Base-by-base conservation (phyloP, 805 yeast species). In the Candida ovalis region DNA sequence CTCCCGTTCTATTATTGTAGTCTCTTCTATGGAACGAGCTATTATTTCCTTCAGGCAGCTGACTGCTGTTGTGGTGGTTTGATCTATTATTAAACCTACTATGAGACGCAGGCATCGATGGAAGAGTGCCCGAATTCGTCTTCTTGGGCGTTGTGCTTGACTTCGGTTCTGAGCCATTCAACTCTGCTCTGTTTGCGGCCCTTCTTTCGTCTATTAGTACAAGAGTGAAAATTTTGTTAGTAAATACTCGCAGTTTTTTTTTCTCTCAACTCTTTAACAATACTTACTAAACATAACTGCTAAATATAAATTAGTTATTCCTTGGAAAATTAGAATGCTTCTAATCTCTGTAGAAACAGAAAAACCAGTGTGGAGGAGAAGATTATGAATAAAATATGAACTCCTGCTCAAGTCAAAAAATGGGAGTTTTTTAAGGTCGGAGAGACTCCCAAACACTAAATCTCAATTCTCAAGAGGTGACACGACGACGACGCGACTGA, bases 101-200 rank as follows among this genome's bases (percentile, higher is more conserved):
- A 7, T 4, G 22, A 17, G 38, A 35, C 6, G 22, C 7, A 17
- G 38, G 38, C 38, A 35, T 35, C 6, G 38, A 17, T 13, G 38
- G 38, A 35, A 35, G 38, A 5, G 21, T 17, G 21, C 22, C 22
- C 8, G 38, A 35, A 18, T 10, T 35, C 10, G 17, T 10, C 38
- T 35, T 35, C 12, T 35, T 35, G 15, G 15, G 38, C 6, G 15
- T 17, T 6, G 28, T 22, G 13, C 28, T 13, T 17, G 37, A 6
- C 25, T 23, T 23, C 10, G 32, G 10, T 15, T 45, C 51, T 24
- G 44, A 28, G 17, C 35, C 36, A 15, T 23, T 42, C 40, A 45
- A 42, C 43, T 50, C 56, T 10, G 47, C 49, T 47, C 60, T 44
- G 19, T 57, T 57, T 21, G 61, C 61, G 2, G 60, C 57, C 44